Evolutionary conservation across 164 flowering plant genomes (phyloP).

Genomic region (Piper longum): DNA sequence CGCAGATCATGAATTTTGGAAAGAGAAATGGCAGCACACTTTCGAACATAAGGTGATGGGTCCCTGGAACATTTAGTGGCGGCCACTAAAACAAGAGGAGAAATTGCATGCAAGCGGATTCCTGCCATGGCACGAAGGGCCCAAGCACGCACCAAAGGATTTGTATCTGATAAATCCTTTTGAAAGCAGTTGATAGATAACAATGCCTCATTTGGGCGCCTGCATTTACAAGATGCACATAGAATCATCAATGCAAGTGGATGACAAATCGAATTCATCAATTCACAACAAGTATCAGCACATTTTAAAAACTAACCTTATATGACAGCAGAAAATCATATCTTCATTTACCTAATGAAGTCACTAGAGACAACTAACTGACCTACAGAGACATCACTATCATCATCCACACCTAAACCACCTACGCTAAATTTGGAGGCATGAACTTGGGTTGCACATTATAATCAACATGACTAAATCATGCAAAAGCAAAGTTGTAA

Average conservation of each 20-base stretch:
- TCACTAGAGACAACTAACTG: too few relatives aligned
- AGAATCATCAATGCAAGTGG: not conserved
- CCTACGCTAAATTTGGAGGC: too few relatives aligned
- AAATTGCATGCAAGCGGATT: constrained; percentile 77
- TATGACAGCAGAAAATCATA: too few relatives aligned
- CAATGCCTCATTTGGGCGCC: constrained; percentile 98
- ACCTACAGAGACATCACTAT: too few relatives aligned
- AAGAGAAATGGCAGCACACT: constrained; percentile 97
- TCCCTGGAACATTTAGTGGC: constrained; percentile 84
- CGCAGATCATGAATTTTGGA: constrained; percentile 85
- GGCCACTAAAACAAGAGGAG: constrained; percentile 80
- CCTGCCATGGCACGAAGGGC: constrained; percentile 99
- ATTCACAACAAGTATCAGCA: too few relatives aligned
- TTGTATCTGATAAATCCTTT: constrained; percentile 87
- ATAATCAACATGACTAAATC: too few relatives aligned
- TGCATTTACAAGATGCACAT: constrained; percentile 12
- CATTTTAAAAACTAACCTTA: too few relatives aligned
- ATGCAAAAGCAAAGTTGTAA: too few relatives aligned
- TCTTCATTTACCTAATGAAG: too few relatives aligned
- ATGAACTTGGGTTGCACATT: too few relatives aligned
- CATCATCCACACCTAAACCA: too few relatives aligned
- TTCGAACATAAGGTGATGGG: constrained; percentile 91
- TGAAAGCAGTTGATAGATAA: constrained; percentile 92
- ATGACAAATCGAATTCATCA: too few relatives aligned
- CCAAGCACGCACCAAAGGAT: constrained; percentile 98